These are phyloP conservation scores for Scheffersomyces quercinus DNA, from an alignment of 1,139 yeast species.

Conservation along the genomic window DNA sequence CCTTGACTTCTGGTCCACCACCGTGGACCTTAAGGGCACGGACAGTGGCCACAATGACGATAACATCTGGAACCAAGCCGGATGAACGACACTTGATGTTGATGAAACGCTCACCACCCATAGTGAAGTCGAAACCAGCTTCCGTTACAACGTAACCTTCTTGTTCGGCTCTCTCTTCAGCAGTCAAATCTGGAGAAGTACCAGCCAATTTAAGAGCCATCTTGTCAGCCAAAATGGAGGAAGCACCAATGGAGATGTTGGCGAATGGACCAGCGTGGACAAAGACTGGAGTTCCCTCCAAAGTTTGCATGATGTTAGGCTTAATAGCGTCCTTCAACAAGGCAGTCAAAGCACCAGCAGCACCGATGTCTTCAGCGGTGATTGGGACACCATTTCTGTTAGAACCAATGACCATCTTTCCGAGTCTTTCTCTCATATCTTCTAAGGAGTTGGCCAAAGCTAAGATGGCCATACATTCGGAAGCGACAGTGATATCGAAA, in stretches of 20 bases:
- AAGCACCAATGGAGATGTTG: slow-evolving; percentile 95
- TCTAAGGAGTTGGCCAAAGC: slow-evolving; percentile 82
- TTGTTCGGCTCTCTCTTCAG: slow-evolving; percentile 56
- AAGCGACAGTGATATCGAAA: slow-evolving; percentile 94
- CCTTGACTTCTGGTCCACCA: slow-evolving; percentile 97
- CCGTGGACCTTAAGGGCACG: slow-evolving; percentile 98
- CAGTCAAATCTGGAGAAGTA: slow-evolving; percentile 49
- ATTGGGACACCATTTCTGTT: slow-evolving; percentile 82
- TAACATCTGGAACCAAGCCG: slow-evolving; percentile 87
- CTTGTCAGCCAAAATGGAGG: slow-evolving; percentile 92
- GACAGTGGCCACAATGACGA: slow-evolving; percentile 95
- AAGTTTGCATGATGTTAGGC: slow-evolving; percentile 96
- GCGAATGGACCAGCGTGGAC: slow-evolving; percentile 99
- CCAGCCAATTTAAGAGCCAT: slow-evolving; percentile 94
- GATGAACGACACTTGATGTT: slow-evolving; percentile 95
- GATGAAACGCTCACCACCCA: slow-evolving; percentile 98
- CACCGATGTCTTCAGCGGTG: slow-evolving; percentile 95
- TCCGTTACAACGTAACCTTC: slow-evolving; percentile 94
- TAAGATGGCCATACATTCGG: slow-evolving; percentile 96
- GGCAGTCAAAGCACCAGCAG: slow-evolving; percentile 97
- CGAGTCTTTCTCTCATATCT: slow-evolving; percentile 90
- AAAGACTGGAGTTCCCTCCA: slow-evolving; percentile 97
- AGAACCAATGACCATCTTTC: slow-evolving; percentile 87
- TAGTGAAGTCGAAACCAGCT: slow-evolving; percentile 98
- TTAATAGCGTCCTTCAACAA: slow-evolving; percentile 94